Conservation (phyloP, 371 early-diverging fungal species). For the Apophysomyces ossiformis region DNA sequence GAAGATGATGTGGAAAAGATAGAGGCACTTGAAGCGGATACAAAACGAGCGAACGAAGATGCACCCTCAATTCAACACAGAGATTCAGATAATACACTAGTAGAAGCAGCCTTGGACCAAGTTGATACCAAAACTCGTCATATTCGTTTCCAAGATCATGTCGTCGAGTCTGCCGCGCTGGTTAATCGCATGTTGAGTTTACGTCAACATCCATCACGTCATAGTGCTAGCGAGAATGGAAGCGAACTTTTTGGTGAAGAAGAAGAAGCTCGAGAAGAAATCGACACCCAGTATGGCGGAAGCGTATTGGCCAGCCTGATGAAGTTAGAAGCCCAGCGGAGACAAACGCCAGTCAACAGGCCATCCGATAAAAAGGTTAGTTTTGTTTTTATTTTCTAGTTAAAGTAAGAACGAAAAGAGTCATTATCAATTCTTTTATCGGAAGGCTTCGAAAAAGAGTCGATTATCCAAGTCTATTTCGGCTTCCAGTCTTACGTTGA, state of each 20-base stretch:
- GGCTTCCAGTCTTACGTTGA: slow-evolving; percentile 31
- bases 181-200: slow-evolving; percentile 45
- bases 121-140: slow-evolving; percentile 47
- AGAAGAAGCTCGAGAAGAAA: not conserved
- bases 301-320: slow-evolving; percentile 48
- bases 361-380: slow-evolving; percentile 14
- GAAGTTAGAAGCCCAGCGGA: slow-evolving; percentile 44
- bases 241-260: slow-evolving; percentile 9
- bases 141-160: slow-evolving; percentile 51
- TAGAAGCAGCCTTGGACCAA: slow-evolving; percentile 53
- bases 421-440: not conserved
- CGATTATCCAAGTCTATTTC: slow-evolving; percentile 22
- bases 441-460: slow-evolving; percentile 19
- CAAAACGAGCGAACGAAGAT: not conserved
- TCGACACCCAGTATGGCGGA: slow-evolving; percentile 17
- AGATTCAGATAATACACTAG: slow-evolving; percentile 35
- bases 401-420: slow-evolving; percentile 18
- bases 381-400: slow-evolving; percentile 7
- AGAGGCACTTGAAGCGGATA: not conserved
- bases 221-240: not conserved
- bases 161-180: slow-evolving; percentile 46
- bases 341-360: slow-evolving; percentile 17
- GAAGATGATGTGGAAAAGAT: slow-evolving; percentile 5
- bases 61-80: slow-evolving; percentile 6
- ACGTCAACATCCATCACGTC: slow-evolving; percentile 13